Evolutionary conservation across 305 asterid genomes (phyloP).

Genomic region (Fraxinus baroniana): DNA sequence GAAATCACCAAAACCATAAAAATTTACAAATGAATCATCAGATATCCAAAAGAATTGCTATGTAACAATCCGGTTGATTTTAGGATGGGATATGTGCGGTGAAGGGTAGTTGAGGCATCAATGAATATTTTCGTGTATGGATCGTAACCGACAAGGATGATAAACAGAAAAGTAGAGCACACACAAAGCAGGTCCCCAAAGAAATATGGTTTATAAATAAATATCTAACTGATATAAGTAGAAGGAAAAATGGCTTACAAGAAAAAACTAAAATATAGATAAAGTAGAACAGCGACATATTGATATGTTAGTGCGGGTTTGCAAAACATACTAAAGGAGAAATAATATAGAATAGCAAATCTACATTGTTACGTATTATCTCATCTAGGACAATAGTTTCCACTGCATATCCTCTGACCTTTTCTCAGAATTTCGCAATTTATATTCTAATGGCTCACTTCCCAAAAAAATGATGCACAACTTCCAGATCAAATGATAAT

Average conservation of each 20-base stretch:
- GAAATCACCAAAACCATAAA: conserved; percentile 9
- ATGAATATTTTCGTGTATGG: neutral
- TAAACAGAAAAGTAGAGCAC: neutral
- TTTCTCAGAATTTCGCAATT: neutral
- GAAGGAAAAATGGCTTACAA: neutral
- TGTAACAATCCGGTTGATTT: neutral
- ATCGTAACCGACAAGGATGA: neutral
- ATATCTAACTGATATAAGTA: neutral
- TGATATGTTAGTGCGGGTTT: neutral
- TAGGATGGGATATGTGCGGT: neutral
- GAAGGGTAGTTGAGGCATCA: neutral
- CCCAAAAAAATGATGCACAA: neutral
- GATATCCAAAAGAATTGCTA: neutral
- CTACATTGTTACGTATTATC: neutral
- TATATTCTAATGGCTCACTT: neutral
- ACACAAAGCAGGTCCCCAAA: neutral
- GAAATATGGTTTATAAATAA: neutral
- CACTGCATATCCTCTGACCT: neutral
- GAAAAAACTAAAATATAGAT: neutral
- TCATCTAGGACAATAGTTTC: neutral
- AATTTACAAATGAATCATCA: neutral
- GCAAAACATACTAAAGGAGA: neutral
- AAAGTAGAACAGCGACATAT: neutral
- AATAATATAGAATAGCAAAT: neutral
- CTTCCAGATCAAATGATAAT: neutral